Evolutionary conservation across 805 yeast species (phyloP), one percentile per base, ranked within the genome.

Genomic region (Candida corydali): DNA sequence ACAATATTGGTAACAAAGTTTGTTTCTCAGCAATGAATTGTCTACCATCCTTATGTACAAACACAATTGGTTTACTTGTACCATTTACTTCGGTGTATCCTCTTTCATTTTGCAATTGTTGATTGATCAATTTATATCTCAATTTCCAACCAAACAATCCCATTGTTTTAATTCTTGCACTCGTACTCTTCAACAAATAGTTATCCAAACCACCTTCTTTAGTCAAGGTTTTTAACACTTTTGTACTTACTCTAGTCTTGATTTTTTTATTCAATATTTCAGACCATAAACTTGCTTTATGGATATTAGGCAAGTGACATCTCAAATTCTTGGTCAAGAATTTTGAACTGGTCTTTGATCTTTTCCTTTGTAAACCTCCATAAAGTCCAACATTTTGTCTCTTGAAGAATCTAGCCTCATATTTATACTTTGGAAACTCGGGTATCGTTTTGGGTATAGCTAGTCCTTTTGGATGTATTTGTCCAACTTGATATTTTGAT

Each of bases 121-220:
- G 57, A 50, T 61, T 62, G 52, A 91, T 58, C 11, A 93, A 79
- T 39, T 78, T 75, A 58, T 82, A 89, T 53, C 91, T 82, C 47
- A 93, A 69, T 50, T 76, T 76, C 98, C 98, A 93, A 23, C 98
- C 98, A 39, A 76, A 70, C 37, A 89, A 82, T 0, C 98, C 98
- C 53, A 93, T 66, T 57, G 93, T 95, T 66, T 93, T 93, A 46
- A 86, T 70, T 65, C 98, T 75, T 3, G 95, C 94, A 5, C 94
- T 70, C 47, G 84, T 86, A 41, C 88, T 95, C 61, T 93, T 93
- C 29, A 79, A 73, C 43, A 93, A 61, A 56, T 93, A 93, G 45
- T 80, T 80, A 55, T 93, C 99, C 39, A 93, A 69, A 4, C 99
- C 98, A 43, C 98, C 98, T 59, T 91, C 98, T 50, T 80, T 86